phyloP scores from a whole-genome alignment of 331 rosid genomes.

The Quercus lobata region DNA sequence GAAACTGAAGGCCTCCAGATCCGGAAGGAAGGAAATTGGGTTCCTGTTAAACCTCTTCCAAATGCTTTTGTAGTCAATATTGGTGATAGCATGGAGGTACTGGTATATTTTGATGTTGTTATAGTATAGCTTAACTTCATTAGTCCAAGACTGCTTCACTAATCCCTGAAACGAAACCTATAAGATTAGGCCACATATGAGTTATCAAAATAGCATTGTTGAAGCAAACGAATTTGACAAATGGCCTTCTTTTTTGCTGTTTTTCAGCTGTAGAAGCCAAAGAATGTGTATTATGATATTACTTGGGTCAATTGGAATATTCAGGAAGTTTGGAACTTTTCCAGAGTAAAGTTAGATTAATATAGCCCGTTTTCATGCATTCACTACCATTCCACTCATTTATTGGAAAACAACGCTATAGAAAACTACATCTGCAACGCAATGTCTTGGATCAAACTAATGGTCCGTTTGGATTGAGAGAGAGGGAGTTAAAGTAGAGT shows the following conservation, averaged over 20 bases:
- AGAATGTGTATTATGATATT: not conserved
- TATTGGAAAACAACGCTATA: too few relatives aligned
- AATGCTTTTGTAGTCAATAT: conserved; percentile 29
- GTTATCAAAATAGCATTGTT: not conserved
- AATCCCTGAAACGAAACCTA: not conserved
- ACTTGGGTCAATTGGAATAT: too few relatives aligned
- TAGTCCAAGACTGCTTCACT: not conserved
- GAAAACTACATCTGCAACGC: too few relatives aligned
- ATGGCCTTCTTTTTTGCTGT: too few relatives aligned
- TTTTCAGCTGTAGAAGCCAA: not conserved
- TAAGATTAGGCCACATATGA: too few relatives aligned
- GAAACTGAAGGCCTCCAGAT: conserved; percentile 26
- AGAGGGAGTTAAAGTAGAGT: too few relatives aligned
- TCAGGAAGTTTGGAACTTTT: too few relatives aligned
- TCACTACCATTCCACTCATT: too few relatives aligned
- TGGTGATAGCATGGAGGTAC: conserved; percentile 35
- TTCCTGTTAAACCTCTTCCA: conserved; percentile 26
- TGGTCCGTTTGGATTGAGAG: too few relatives aligned
- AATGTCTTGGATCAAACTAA: too few relatives aligned
- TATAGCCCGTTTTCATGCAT: too few relatives aligned
- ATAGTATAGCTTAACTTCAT: not conserved
- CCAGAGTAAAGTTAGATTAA: too few relatives aligned
- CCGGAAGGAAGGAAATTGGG: conserved; percentile 26
- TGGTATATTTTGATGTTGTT: not conserved
- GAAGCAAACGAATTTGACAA: not conserved